phyloP scores from a whole-genome alignment of 352 stramenopile species.

The Globisporangium camurandrum region DNA sequence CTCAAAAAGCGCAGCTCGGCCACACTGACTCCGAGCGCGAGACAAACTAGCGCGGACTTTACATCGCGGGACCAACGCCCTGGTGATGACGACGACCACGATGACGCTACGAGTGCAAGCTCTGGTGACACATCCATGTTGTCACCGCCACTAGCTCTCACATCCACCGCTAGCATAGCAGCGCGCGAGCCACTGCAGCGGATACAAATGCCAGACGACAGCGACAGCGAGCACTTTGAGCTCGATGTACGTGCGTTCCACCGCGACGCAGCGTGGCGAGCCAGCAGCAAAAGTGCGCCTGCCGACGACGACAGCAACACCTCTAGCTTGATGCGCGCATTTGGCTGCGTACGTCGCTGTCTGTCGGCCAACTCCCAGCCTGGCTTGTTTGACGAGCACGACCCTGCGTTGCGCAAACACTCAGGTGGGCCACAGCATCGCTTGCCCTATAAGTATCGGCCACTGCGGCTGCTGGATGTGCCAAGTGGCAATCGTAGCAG shows the following conservation, averaged over 20 bases:
- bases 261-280: conserved; percentile 2
- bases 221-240: no score
- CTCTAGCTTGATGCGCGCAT: conserved; percentile 10
- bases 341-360: conserved; percentile 11
- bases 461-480: conserved; percentile 9
- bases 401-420: conserved; percentile 24
- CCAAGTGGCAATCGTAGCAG: background rate
- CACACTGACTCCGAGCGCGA: background rate
- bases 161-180: background rate
- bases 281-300: background rate
- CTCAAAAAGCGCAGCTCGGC: conserved; percentile 7
- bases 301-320: background rate
- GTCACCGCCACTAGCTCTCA: background rate
- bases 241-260: conserved; percentile 1
- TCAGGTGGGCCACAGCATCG: conserved; percentile 20
- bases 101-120: conserved; percentile 4
- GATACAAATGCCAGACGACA: background rate
- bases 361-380: conserved; percentile 13
- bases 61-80: background rate
- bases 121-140: background rate
- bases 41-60: background rate
- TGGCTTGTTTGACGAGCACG: conserved; percentile 23
- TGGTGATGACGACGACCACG: background rate
- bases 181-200: conserved; percentile 1
- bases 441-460: conserved; percentile 11